Conservation (phyloP, 2,329 filamentous ascomycete species). For the Incumbomyces delicatus region DNA sequence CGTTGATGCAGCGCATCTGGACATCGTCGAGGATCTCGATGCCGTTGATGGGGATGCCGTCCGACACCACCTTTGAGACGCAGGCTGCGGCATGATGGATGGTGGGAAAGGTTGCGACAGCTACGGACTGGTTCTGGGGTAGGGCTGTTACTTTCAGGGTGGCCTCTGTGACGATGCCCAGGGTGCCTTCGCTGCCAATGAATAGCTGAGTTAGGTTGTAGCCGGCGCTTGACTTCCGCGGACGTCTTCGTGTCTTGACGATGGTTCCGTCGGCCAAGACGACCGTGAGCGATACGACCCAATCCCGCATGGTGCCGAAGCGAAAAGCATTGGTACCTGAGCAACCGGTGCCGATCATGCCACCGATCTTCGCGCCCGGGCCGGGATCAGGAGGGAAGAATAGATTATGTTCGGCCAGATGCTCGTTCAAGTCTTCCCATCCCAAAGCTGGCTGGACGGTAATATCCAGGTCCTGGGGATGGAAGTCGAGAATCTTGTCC, state of each 20-base stretch:
- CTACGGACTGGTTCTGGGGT: conserved; percentile 70
- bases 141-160: conserved; percentile 76
- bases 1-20: conserved; percentile 67
- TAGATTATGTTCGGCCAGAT: conserved; percentile 60
- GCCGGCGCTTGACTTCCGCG: conserved; percentile 80
- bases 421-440: conserved; percentile 78
- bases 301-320: conserved; percentile 91
- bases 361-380: conserved; percentile 84
- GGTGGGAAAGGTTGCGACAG: conserved; percentile 57
- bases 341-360: conserved; percentile 46
- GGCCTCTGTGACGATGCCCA: conserved; percentile 84
- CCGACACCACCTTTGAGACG: conserved; percentile 67
- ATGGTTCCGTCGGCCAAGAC: conserved; percentile 84
- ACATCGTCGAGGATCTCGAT: conserved; percentile 87
- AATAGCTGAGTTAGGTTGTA: conserved; percentile 87
- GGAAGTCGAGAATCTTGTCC: conserved; percentile 67
- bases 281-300: conserved; percentile 78
- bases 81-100: conserved; percentile 67
- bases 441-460: conserved; percentile 72
- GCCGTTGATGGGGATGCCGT: conserved; percentile 78
- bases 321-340: conserved; percentile 80
- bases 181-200: conserved; percentile 82
- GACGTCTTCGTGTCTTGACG: conserved; percentile 79
- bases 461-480: conserved; percentile 68
- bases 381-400: conserved; percentile 92